Conservation (phyloP, 1,139 yeast species). For the Yamadazyma sp. region DNA sequence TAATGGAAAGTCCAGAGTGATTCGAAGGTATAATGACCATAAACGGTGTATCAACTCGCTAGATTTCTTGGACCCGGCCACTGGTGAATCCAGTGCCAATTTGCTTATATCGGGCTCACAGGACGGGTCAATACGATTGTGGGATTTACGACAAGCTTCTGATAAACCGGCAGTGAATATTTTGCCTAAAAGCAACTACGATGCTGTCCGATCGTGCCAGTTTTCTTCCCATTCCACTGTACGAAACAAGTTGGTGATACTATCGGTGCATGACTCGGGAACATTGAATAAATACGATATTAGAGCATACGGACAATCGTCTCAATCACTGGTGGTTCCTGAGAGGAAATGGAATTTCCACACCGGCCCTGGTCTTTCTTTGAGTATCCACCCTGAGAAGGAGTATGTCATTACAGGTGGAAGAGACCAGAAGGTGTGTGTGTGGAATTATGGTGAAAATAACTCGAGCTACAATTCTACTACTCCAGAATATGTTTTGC, state of each 20-base stretch:
- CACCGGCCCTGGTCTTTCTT: conserved; percentile 83
- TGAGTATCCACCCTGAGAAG: conserved; percentile 84
- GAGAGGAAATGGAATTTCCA: conserved; percentile 86
- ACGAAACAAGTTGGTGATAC: conserved; percentile 32
- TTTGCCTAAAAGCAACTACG: conserved; percentile 53
- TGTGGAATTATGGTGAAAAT: conserved; percentile 61
- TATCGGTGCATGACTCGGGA: conserved; percentile 86
- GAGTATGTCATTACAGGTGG: conserved; percentile 92
- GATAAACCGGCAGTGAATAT: conserved; percentile 47
- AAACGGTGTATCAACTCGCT: conserved; percentile 80
- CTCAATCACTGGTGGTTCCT: conserved; percentile 22
- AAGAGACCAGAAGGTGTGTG: conserved; percentile 78
- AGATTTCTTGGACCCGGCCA: conserved; percentile 46
- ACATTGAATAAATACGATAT: conserved; percentile 82
- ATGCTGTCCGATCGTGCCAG: conserved; percentile 63
- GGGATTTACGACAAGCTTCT: conserved; percentile 72
- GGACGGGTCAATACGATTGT: conserved; percentile 82
- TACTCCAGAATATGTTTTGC: conserved; percentile 68
- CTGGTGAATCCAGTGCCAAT: conserved; percentile 38
- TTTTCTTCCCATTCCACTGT: conserved; percentile 51
- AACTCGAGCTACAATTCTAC: conserved; percentile 11
- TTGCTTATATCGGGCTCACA: conserved; percentile 81
- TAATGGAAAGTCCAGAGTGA: conserved; percentile 39
- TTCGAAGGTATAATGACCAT: conserved; percentile 62
- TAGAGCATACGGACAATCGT: conserved; percentile 37